phyloP scores from a whole-genome alignment of 2,329 filamentous ascomycete species.

The Pestalotiopsis sp. region DNA sequence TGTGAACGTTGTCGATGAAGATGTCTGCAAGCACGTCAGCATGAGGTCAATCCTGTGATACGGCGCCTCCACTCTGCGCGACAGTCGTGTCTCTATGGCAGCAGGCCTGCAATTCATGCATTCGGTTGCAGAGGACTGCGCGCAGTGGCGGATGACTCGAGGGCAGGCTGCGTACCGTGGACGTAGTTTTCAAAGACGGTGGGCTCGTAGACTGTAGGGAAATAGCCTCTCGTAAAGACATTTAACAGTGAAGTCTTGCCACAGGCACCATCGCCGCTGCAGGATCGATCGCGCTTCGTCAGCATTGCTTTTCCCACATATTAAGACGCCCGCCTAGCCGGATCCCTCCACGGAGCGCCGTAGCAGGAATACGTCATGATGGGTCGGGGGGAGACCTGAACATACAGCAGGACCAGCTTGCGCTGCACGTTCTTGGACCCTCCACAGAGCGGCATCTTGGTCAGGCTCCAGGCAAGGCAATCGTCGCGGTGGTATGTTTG shows the following conservation, averaged over 20 bases:
- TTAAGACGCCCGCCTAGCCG: neutral
- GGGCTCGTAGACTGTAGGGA: slow-evolving; percentile 97
- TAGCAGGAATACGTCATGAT: slow-evolving; percentile 4
- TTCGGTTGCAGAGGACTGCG: neutral
- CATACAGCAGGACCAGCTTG: slow-evolving; percentile 92
- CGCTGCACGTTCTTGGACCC: slow-evolving; percentile 86
- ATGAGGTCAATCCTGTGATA: neutral
- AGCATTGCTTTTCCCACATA: neutral
- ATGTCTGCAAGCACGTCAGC: slow-evolving; percentile 66
- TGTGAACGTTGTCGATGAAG: slow-evolving; percentile 95
- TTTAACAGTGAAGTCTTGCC: slow-evolving; percentile 97
- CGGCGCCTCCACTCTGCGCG: neutral
- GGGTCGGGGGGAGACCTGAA: slow-evolving; percentile 30
- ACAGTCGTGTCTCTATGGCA: neutral
- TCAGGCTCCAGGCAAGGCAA: neutral
- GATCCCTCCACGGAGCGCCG: neutral
- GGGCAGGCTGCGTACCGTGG: slow-evolving; percentile 66
- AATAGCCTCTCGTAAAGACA: slow-evolving; percentile 99
- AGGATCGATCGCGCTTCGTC: neutral
- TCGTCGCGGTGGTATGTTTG: neutral
- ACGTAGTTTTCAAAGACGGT: slow-evolving; percentile 99
- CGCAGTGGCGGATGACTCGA: neutral
- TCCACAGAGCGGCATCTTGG: slow-evolving; percentile 59
- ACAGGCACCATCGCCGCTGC: slow-evolving; percentile 90
- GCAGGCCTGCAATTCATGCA: neutral